Percentiles rank a stretch among this genome's conserved stretches.
These are phyloP conservation scores for Pestalotiopsis sp. DNA, from an alignment of 2,329 filamentous ascomycete species.

Conservation along the genomic window DNA sequence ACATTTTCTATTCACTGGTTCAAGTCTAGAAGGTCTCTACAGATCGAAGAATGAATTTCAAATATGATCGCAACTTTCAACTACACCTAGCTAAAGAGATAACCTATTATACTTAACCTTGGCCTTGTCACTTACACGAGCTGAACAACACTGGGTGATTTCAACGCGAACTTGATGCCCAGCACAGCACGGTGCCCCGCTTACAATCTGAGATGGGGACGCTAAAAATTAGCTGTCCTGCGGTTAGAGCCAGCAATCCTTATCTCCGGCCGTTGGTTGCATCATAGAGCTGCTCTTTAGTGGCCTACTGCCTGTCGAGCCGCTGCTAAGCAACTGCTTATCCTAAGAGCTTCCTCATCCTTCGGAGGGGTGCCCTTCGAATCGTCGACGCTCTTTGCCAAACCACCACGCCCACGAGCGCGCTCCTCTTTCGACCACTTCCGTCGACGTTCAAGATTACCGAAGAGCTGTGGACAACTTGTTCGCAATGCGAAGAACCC, in stretches of 20 bases:
- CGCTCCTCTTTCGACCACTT: neutral
- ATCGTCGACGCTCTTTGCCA: neutral
- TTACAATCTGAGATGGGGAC: no score
- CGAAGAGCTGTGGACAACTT: neutral
- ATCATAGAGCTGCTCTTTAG: constrained; percentile 8
- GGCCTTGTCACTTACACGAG: no score
- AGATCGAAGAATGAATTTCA: no score
- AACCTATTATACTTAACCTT: no score
- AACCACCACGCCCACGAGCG: neutral
- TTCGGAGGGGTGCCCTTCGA: constrained; percentile 4
- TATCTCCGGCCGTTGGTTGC: constrained; percentile 12
- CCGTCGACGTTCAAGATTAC: neutral
- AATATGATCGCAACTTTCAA: no score
- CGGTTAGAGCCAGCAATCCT: neutral
- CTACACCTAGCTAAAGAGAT: no score
- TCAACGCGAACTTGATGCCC: no score
- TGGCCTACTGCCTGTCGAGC: neutral
- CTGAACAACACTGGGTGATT: no score
- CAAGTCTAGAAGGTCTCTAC: no score
- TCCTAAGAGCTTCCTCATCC: constrained; percentile 2
- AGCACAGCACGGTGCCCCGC: no score
- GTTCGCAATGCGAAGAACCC: constrained; percentile 23
- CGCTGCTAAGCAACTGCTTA: constrained; percentile 5
- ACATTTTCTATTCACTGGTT: no score
- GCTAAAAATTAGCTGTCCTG: neutral